phyloP scores from a whole-genome alignment of 805 yeast genomes.

The Phaffomyces thermotolerans region DNA sequence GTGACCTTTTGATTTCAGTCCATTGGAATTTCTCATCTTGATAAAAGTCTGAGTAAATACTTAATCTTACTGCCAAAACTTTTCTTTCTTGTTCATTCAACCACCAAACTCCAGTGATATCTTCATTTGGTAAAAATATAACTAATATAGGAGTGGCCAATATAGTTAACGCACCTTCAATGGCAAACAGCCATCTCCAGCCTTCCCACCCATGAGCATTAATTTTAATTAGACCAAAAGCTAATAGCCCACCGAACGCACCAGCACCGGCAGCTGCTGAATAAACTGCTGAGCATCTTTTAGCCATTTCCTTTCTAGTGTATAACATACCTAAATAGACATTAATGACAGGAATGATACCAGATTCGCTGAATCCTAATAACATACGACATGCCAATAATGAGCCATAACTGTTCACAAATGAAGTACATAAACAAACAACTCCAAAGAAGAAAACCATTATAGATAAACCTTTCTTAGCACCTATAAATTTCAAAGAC shows the following conservation, averaged over 20 bases:
- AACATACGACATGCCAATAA: slow-evolving; percentile 41
- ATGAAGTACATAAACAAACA: slow-evolving; percentile 35
- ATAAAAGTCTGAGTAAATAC: slow-evolving; percentile 28
- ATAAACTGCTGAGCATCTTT: slow-evolving; percentile 29
- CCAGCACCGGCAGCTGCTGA: slow-evolving; percentile 30
- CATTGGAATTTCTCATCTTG: slow-evolving; percentile 32
- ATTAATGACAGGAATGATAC: slow-evolving; percentile 42
- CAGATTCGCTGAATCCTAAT: slow-evolving; percentile 46
- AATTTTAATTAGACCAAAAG: slow-evolving; percentile 37
- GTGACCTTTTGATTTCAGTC: slow-evolving; percentile 30
- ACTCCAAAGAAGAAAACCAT: slow-evolving; percentile 32
- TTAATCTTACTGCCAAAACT: slow-evolving; percentile 29
- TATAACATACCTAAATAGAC: slow-evolving; percentile 42
- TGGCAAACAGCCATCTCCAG: slow-evolving; percentile 45
- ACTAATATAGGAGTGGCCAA: slow-evolving; percentile 29
- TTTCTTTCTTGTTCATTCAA: slow-evolving; percentile 34
- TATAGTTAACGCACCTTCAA: slow-evolving; percentile 41
- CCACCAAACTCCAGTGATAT: slow-evolving; percentile 31
- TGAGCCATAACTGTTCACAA: slow-evolving; percentile 34
- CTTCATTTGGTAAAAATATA: slow-evolving; percentile 32
- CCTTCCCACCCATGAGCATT: slow-evolving; percentile 34
- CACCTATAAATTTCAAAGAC: slow-evolving; percentile 30
- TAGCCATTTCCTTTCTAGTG: slow-evolving; percentile 40
- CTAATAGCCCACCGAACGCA: slow-evolving; percentile 50
- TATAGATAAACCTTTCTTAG: slow-evolving; percentile 27